Evolutionary conservation across 2,329 filamentous ascomycete species (phyloP).

Genomic region (Fusarium lyarnte): DNA sequence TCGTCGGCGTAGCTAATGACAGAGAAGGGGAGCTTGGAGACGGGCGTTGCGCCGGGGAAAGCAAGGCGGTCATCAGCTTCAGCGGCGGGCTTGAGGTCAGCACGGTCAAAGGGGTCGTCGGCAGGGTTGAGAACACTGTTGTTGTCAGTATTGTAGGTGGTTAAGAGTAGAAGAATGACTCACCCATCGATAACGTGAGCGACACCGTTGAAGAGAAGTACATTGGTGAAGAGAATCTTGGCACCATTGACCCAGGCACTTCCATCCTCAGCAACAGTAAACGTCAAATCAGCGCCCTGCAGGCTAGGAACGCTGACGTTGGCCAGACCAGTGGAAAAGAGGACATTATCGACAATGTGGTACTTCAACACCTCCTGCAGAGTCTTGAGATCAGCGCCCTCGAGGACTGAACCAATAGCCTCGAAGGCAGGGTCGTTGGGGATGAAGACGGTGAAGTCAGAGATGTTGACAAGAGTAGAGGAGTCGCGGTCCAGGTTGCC

Average conservation of each 20-base stretch:
- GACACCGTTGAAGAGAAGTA: slow-evolving; percentile 46
- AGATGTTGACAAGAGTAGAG: slow-evolving; percentile 39
- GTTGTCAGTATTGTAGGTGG: not conserved
- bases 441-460: slow-evolving; percentile 46
- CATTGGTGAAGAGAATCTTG: slow-evolving; percentile 45
- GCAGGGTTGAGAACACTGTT: slow-evolving; percentile 42
- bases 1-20: slow-evolving; percentile 38
- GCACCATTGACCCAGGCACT: slow-evolving; percentile 47
- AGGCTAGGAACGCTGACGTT: slow-evolving; percentile 42
- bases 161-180: not conserved
- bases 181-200: slow-evolving; percentile 47
- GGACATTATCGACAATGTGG: slow-evolving; percentile 46
- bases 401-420: slow-evolving; percentile 44
- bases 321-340: slow-evolving; percentile 44
- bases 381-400: slow-evolving; percentile 34
- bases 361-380: slow-evolving; percentile 44
- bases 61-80: slow-evolving; percentile 40
- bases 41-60: slow-evolving; percentile 39
- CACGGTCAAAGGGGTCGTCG: slow-evolving; percentile 38
- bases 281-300: slow-evolving; percentile 37
- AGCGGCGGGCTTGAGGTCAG: slow-evolving; percentile 34
- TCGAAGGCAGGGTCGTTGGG: slow-evolving; percentile 44
- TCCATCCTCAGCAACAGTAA: slow-evolving; percentile 46
- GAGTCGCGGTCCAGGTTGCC: slow-evolving; percentile 36
- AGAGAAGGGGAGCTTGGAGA: slow-evolving; percentile 42